Evolutionary conservation across 805 yeast species (phyloP).

Genomic region (Wilhelminamyces savonicus): DNA sequence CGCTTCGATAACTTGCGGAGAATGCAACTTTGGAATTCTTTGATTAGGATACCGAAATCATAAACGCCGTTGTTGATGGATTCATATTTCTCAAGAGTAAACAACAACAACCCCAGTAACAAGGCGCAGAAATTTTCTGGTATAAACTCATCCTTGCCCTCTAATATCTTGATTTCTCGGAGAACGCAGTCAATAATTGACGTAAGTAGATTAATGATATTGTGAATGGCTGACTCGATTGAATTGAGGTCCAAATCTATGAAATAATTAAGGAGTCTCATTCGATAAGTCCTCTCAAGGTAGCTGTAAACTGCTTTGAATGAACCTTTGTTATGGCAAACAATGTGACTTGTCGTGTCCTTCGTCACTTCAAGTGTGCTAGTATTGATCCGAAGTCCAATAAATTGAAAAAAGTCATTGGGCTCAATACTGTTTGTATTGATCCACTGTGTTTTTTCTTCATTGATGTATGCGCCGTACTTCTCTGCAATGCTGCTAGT

Average conservation of each 20-base stretch:
- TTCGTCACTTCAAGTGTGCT: constrained; percentile 13
- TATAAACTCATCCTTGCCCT: not conserved
- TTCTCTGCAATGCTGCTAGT: constrained; percentile 13
- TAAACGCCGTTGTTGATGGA: constrained; percentile 4
- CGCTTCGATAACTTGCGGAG: not conserved
- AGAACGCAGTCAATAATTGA: constrained; percentile 7
- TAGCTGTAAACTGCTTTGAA: constrained; percentile 12
- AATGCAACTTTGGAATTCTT: constrained; percentile 4
- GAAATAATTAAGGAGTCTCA: constrained; percentile 12
- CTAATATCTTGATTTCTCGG: constrained; percentile 1
- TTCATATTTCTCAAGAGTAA: constrained; percentile 7
- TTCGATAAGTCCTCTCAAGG: constrained; percentile 16
- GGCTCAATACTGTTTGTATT: constrained; percentile 1
- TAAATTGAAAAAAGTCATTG: constrained; percentile 12
- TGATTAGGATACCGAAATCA: constrained; percentile 3
- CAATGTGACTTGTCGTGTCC: constrained; percentile 3
- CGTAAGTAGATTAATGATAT: constrained; percentile 5
- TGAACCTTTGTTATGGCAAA: constrained; percentile 10
- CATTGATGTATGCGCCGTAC: constrained; percentile 32
- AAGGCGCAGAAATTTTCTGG: not conserved
- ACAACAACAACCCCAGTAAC: constrained; percentile 6
- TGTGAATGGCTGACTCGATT: constrained; percentile 6
- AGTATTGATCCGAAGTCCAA: constrained; percentile 23
- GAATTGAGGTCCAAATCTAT: constrained; percentile 11
- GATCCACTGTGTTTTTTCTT: constrained; percentile 18